These are phyloP conservation scores for Paecilomyces formosus DNA, from an alignment of 2,329 filamentous ascomycete species.

Conservation along the genomic window DNA sequence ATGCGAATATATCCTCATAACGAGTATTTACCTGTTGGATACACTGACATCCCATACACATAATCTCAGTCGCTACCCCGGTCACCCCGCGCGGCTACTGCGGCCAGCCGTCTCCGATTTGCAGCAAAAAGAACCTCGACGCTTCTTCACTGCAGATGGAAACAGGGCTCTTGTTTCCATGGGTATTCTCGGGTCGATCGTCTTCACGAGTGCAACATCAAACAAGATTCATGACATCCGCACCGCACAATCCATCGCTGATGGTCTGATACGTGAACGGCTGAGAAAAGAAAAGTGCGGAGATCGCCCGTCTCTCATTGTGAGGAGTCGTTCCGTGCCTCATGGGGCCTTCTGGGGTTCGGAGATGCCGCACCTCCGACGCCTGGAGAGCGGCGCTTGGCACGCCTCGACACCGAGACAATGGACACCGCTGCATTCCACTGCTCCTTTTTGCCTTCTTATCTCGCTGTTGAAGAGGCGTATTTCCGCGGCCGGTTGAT, in stretches of 20 bases:
- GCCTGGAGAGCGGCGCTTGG: not conserved
- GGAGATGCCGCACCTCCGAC: not conserved
- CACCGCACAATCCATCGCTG: too few species aligned
- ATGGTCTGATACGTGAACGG: too few species aligned
- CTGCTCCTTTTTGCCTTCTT: not conserved
- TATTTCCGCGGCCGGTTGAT: not conserved
- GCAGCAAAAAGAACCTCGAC: not conserved
- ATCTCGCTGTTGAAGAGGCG: not conserved
- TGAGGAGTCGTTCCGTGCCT: not conserved
- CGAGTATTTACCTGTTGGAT: too few species aligned
- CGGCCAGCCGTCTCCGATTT: not conserved
- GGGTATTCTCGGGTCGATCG: not conserved
- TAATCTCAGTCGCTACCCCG: not conserved
- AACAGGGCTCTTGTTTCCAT: not conserved
- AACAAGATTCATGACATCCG: too few species aligned
- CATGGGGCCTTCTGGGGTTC: not conserved
- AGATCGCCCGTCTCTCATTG: not conserved
- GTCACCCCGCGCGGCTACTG: not conserved
- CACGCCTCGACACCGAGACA: not conserved
- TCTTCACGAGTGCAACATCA: not conserved
- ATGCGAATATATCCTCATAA: not conserved
- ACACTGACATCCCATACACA: not conserved
- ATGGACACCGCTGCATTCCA: not conserved
- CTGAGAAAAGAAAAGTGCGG: not conserved
- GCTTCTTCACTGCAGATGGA: not conserved